phyloP scores from a whole-genome alignment of 441 rosid genomes.

The Manihot esculenta region DNA sequence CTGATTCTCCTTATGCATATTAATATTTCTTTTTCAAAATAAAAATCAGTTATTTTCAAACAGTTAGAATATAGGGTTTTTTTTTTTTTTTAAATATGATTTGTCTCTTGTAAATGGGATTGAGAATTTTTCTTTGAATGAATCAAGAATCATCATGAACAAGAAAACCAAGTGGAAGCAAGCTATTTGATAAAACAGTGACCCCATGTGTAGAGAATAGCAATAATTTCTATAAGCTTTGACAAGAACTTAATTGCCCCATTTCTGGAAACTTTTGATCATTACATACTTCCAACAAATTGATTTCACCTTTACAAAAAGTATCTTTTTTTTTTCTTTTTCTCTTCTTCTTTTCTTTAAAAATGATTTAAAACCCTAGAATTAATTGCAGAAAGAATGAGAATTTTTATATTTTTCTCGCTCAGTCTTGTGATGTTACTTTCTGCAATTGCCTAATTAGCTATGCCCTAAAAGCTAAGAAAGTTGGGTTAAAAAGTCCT shows the following conservation, averaged over 20 bases:
- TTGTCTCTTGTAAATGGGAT: neutral
- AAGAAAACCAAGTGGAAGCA: constrained; percentile 20
- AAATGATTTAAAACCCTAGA: constrained; percentile 8
- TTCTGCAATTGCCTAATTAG: constrained; percentile 8
- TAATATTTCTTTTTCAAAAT: too few relatives aligned
- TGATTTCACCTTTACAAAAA: constrained; percentile 27
- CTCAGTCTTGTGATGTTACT: constrained; percentile 10
- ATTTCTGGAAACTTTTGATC: constrained; percentile 23
- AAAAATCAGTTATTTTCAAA: neutral
- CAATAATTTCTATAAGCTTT: constrained; percentile 22
- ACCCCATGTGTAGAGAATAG: neutral
- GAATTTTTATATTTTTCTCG: too few relatives aligned
- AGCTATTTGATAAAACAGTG: constrained; percentile 35
- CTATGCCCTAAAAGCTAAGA: constrained; percentile 12
- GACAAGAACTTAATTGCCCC: constrained; percentile 19
- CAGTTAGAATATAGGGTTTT: neutral
- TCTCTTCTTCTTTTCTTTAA: neutral
- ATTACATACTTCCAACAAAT: constrained; percentile 31
- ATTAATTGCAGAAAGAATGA: neutral
- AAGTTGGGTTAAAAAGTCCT: neutral
- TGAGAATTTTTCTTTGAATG: neutral
- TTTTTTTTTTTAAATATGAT: too few relatives aligned
- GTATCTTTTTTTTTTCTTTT: neutral
- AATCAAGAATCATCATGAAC: constrained; percentile 23
- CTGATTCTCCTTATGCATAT: neutral